These are phyloP conservation scores for Kwoniella pini DNA, from an alignment of 768 basidiomycete species.

Conservation along the genomic window DNA sequence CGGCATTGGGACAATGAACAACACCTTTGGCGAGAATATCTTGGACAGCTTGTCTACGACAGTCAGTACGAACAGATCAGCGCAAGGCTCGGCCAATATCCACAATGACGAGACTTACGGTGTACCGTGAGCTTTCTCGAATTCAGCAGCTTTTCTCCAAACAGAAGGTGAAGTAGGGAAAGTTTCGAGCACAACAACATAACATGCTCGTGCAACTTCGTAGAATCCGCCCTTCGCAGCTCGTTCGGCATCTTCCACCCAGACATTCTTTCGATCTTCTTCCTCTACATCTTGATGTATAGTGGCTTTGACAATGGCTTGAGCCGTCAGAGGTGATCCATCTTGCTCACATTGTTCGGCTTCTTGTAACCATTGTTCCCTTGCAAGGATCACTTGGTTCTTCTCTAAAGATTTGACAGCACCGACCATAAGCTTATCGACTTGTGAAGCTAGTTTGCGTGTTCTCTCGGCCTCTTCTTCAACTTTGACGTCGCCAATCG, in stretches of 20 bases:
- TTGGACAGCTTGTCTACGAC: constrained; percentile 70
- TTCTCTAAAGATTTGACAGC: constrained; percentile 76
- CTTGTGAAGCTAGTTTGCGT: constrained; percentile 64
- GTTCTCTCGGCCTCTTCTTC: constrained; percentile 60
- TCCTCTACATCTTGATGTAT: constrained; percentile 92
- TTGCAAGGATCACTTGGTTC: constrained; percentile 78
- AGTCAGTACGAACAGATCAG: background rate
- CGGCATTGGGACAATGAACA: constrained; percentile 88
- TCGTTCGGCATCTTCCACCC: constrained; percentile 87
- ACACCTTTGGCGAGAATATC: constrained; percentile 80
- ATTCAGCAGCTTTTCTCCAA: constrained; percentile 87
- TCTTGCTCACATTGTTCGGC: constrained; percentile 88
- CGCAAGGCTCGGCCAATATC: too few relatives aligned
- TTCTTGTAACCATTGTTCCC: constrained; percentile 96
- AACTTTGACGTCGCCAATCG: constrained; percentile 38
- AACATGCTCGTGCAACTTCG: constrained; percentile 79
- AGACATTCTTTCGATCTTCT: constrained; percentile 84
- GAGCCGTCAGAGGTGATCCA: constrained; percentile 79
- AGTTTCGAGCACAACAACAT: constrained; percentile 86
- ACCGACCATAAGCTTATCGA: constrained; percentile 85
- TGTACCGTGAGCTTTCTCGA: constrained; percentile 88
- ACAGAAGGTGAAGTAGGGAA: constrained; percentile 82
- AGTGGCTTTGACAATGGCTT: constrained; percentile 93
- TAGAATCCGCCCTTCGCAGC: constrained; percentile 72
- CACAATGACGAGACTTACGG: constrained; percentile 58